These are phyloP conservation scores for Candida methanosorbosa DNA, from an alignment of 805 yeast species.

Conservation along the genomic window DNA sequence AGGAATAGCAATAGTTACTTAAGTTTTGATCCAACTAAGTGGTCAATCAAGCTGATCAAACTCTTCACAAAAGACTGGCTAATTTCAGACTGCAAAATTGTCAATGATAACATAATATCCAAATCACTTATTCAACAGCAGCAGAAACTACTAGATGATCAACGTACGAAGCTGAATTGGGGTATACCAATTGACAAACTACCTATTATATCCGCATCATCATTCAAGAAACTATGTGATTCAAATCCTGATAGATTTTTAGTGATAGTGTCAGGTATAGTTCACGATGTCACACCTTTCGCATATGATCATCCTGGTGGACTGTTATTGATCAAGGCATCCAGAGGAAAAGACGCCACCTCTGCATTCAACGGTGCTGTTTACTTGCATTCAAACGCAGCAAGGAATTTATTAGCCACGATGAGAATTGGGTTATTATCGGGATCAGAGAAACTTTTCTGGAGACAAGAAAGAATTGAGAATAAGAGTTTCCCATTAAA, in stretches of 20 bases:
- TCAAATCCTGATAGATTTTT: conserved; percentile 33
- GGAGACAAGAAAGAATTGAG: conserved; percentile 65
- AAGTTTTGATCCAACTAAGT: conserved; percentile 83
- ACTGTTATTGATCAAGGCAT: conserved; percentile 61
- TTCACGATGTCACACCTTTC: conserved; percentile 89
- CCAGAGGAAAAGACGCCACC: conserved; percentile 91
- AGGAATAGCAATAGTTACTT: conserved; percentile 65
- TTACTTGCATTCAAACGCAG: conserved; percentile 88
- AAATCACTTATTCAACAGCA: conserved; percentile 72
- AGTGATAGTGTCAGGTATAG: conserved; percentile 82
- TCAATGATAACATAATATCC: conserved; percentile 54
- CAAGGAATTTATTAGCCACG: conserved; percentile 81
- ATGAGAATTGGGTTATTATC: conserved; percentile 90
- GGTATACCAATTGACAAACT: conserved; percentile 87
- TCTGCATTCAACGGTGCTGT: conserved; percentile 94
- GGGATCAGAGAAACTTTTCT: conserved; percentile 73
- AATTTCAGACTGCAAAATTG: conserved; percentile 46
- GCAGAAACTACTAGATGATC: conserved; percentile 70
- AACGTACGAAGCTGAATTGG: conserved; percentile 79
- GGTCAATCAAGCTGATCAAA: conserved; percentile 48
- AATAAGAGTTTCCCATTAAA: conserved; percentile 55
- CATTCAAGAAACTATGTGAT: conserved; percentile 31
- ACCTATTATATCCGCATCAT: conserved; percentile 51
- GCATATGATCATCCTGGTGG: conserved; percentile 95
- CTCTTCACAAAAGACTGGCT: conserved; percentile 50